phyloP scores from a whole-genome alignment of 23 red algal species.

The Gracilariopsis chorda region DNA sequence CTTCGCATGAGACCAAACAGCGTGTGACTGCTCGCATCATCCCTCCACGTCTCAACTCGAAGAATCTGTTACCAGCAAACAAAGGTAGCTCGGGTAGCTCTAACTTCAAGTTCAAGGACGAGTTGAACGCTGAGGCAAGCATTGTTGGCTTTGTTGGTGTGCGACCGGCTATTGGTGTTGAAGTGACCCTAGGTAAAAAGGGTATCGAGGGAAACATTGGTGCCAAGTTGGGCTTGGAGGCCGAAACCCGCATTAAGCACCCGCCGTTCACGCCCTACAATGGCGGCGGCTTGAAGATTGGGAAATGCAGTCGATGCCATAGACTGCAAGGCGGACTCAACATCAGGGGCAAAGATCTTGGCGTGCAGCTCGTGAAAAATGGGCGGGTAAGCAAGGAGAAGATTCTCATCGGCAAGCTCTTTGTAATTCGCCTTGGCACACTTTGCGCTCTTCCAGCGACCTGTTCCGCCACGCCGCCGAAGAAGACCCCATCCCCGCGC shows the following conservation, averaged over 20 bases:
- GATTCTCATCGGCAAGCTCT: constrained; percentile 15
- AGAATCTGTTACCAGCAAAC: not conserved
- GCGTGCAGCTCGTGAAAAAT: not conserved
- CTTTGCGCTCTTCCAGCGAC: too few species aligned
- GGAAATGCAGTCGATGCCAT: not conserved
- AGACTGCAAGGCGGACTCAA: not conserved
- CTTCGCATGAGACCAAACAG: not conserved
- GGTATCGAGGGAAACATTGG: constrained; percentile 29
- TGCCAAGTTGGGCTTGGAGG: not conserved
- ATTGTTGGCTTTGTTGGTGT: not conserved
- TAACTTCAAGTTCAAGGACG: not conserved
- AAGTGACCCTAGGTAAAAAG: not conserved
- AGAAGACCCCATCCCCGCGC: too few species aligned
- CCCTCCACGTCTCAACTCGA: not conserved
- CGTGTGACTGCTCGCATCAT: not conserved
- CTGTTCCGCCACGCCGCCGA: too few species aligned
- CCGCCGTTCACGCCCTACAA: constrained; percentile 5
- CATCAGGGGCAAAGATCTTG: constrained; percentile 3
- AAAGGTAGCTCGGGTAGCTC: constrained; percentile 4
- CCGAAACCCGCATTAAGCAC: not conserved
- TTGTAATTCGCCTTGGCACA: constrained; percentile 9
- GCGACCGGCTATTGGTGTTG: not conserved
- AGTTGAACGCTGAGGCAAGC: not conserved
- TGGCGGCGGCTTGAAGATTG: not conserved
- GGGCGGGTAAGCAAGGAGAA: not conserved